These are phyloP conservation scores for Colletotrichum abscissum DNA, from an alignment of 2,329 filamentous ascomycete genomes.

Conservation along the genomic window DNA sequence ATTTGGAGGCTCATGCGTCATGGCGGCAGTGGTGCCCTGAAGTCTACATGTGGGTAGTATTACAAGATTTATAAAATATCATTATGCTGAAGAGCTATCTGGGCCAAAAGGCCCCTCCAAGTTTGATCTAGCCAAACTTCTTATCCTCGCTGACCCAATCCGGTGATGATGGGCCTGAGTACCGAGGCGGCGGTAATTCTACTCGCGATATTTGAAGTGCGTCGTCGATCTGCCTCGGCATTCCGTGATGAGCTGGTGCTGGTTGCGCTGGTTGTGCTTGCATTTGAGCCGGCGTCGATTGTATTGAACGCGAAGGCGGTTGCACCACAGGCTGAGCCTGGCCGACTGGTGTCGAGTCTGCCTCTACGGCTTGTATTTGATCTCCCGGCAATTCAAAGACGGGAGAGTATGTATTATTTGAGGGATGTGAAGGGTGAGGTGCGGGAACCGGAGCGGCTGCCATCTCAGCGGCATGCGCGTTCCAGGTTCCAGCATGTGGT, in stretches of 20 bases:
- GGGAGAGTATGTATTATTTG: not conserved
- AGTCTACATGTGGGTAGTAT: slow-evolving; percentile 20
- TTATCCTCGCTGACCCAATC: slow-evolving; percentile 32
- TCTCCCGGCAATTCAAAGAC: slow-evolving; percentile 33
- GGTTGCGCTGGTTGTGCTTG: slow-evolving; percentile 8
- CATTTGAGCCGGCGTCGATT: slow-evolving; percentile 16
- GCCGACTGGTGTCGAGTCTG: slow-evolving; percentile 30
- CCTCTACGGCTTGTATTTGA: slow-evolving; percentile 25
- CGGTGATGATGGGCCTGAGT: slow-evolving; percentile 13
- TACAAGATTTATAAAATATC: slow-evolving; percentile 27
- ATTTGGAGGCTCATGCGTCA: slow-evolving; percentile 8
- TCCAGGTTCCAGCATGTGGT: slow-evolving; percentile 24
- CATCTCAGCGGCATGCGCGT: not conserved
- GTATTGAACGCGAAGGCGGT: slow-evolving; percentile 24
- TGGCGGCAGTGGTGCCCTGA: slow-evolving; percentile 15
- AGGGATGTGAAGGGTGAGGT: slow-evolving; percentile 4
- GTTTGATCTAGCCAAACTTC: slow-evolving; percentile 18
- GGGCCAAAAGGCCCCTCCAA: slow-evolving; percentile 1
- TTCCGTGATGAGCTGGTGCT: slow-evolving; percentile 12
- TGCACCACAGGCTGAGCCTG: not conserved
- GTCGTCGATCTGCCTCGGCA: slow-evolving; percentile 28
- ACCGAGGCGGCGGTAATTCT: slow-evolving; percentile 31
- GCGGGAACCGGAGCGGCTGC: not conserved
- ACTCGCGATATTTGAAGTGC: slow-evolving; percentile 33
- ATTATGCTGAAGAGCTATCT: slow-evolving; percentile 33